Base-by-base conservation (phyloP, 2,329 filamentous ascomycete species). In the Chaetomium strumarium region DNA sequence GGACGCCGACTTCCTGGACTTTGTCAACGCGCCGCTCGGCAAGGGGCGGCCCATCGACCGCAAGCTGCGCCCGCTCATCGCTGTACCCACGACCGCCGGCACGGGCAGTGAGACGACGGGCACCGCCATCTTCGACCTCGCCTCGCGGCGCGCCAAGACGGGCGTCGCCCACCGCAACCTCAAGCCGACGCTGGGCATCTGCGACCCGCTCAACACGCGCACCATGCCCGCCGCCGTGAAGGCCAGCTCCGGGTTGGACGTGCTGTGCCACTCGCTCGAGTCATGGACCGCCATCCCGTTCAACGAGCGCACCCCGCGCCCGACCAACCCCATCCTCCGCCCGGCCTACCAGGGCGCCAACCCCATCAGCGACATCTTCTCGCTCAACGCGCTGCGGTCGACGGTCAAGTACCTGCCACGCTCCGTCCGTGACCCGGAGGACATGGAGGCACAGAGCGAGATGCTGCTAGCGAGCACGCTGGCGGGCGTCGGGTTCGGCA, bases 241-340 rank as follows among this genome's bases (percentile, higher is more conserved):
- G 71, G 90, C 93, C 3, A 84, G 85, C 20, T 95, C 91, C 0
- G 95, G 93, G 1, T 79, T 99, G 1, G 93, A 99, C 65, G 93
- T 99, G 2, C 79, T 99, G 36, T 99, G 92, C 69, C 95, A 99
- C 72, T 85, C 87, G 12, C 83, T 99, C 37, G 95, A 99, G 70
- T 95, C 88, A 5, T 99, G 92, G 90, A 99, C 93, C 0, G 93
- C 93, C 2, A 97, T 99, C 58, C 95, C 95, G 0, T 99, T 90
- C 74, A 79, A 88, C 62, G 86, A 96, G 75, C 84, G 93, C 46
- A 82, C 77, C 0, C 93, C 93, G 0, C 78, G 92, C 2, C 95
- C 95, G 0, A 72, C 81, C 4, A 97, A 99, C 67, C 93, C 95
- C 0, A 88, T 99, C 61, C 78, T 92, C 55, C 80, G 93, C 4